Base-by-base conservation (phyloP, 768 basidiomycete species). In the Cytidiella melzeri region DNA sequence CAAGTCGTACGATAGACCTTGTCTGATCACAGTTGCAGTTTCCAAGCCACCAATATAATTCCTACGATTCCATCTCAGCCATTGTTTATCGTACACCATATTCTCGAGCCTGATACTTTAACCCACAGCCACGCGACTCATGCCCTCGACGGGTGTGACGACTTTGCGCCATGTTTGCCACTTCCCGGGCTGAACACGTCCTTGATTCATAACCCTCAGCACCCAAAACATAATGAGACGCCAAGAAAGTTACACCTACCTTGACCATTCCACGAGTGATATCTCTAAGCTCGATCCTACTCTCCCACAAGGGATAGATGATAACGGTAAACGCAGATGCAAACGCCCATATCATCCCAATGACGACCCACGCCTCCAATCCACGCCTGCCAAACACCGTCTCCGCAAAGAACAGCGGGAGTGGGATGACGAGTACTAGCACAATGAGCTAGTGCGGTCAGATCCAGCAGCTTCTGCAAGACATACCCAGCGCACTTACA, bases 291-390 rank as follows among this genome's bases (percentile, higher is more conserved):
- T 87, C 89, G 4, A 54, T 69, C 37, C 89, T 71, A 46, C 87
- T 90, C 71, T 97, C 93, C 69, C 75, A 95, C 3, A 95, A 69
- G 18, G 93, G 93, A 58, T 91, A 92, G 12, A 95, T 20, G 18
- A 94, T 89, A 38, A 92, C 88, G 5, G 79, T 70, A 52, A 84
- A 73, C 3, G 81, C 72, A 1, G 89, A 92, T 44, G 74, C 69
- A 67, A 94, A 93, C 19, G 84, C 72, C 92, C 92, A 96, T 28
- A 84, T 69, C 51, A 96, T 83, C 2, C 87, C 85, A 48, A 94
- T 69, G 38, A 78, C 67, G 6, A 95, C 84, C 92, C 92, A 96
- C 0, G 77, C 84, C 0, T 80, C 77, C 50, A 91, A 73, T 4
- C 86, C 87, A 9, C 66, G 56, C 36, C 77, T 71, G 20, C 76